Percentiles rank a stretch among this genome's conserved stretches.
Conservation (phyloP, 768 basidiomycete genomes). For the Rhodotorula babjevae region DNA sequence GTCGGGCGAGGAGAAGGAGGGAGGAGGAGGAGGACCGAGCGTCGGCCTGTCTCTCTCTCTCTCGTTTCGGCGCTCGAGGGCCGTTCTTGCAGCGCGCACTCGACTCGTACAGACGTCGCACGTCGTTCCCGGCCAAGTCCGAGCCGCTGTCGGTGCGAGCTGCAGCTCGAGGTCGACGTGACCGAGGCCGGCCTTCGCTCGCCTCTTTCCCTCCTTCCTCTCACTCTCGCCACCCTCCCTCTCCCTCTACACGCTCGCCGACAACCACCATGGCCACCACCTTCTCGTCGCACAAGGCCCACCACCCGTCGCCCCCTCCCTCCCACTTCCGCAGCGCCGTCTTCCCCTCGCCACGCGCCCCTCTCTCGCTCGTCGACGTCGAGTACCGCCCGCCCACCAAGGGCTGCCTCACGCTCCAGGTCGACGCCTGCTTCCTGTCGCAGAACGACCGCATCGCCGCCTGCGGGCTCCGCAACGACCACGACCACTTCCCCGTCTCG, state of each 20-base stretch:
- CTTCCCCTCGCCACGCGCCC: neutral
- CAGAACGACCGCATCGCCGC: slow-evolving; percentile 1
- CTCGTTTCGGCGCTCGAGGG: too few species aligned
- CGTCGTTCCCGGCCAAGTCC: neutral
- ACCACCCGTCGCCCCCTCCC: neutral
- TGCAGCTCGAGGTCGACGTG: too few species aligned
- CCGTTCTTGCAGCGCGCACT: too few species aligned
- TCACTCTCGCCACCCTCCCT: neutral
- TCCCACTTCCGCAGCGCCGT: neutral
- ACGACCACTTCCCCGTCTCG: slow-evolving; percentile 1
- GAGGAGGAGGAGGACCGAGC: too few species aligned
- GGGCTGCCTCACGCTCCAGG: neutral
- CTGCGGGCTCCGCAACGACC: neutral
- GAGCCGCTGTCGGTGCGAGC: neutral
- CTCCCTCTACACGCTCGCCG: neutral
- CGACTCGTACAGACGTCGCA: too few species aligned
- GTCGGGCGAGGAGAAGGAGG: too few species aligned
- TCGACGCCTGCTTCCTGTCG: neutral
- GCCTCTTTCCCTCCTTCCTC: neutral
- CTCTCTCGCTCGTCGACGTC: slow-evolving; percentile 1
- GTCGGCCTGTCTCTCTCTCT: too few species aligned
- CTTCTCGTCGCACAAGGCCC: neutral
- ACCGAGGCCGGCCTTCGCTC: too few species aligned
- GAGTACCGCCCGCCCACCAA: slow-evolving; percentile 1
- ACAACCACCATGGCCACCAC: neutral